These are phyloP conservation scores for Ceratocystis cubensis DNA, from an alignment of 2,329 filamentous ascomycete genomes.

Conservation along the genomic window DNA sequence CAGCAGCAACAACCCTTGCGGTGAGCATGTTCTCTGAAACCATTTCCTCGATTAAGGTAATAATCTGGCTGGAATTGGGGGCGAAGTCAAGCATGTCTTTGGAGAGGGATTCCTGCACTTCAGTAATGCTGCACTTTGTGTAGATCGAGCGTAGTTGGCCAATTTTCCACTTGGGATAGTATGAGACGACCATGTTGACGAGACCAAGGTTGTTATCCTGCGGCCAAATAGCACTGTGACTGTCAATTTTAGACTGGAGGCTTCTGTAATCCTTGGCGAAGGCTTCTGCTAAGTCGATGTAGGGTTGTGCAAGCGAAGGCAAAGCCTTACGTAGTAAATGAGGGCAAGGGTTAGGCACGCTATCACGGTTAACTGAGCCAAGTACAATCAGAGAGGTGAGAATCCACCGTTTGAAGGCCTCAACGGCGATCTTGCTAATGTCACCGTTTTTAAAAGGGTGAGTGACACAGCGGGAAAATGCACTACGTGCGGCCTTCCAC, in stretches of 20 bases:
- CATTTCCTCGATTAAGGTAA: slow-evolving; percentile 42
- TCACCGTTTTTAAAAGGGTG: slow-evolving; percentile 48
- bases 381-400: slow-evolving; percentile 60
- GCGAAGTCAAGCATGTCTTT: slow-evolving; percentile 40
- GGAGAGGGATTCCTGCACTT: slow-evolving; percentile 39
- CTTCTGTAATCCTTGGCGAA: slow-evolving; percentile 42
- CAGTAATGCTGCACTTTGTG: slow-evolving; percentile 42
- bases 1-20: slow-evolving; percentile 38
- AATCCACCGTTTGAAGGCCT: slow-evolving; percentile 87
- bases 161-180: slow-evolving; percentile 66
- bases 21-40: slow-evolving; percentile 41
- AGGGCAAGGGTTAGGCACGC: neutral
- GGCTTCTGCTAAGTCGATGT: slow-evolving; percentile 54
- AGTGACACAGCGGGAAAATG: slow-evolving; percentile 53
- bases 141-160: slow-evolving; percentile 62
- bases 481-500: slow-evolving; percentile 50
- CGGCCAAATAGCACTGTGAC: slow-evolving; percentile 46
- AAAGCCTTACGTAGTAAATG: slow-evolving; percentile 14
- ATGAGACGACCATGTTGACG: slow-evolving; percentile 53
- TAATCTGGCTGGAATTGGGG: slow-evolving; percentile 33
- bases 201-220: slow-evolving; percentile 63
- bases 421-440: slow-evolving; percentile 58
- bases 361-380: slow-evolving; percentile 36
- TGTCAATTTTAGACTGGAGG: slow-evolving; percentile 52
- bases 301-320: slow-evolving; percentile 50